Percentiles rank a stretch among this genome's conserved stretches.
These are phyloP conservation scores for Globisporangium camurandrum DNA, from an alignment of 352 stramenopile species.

Conservation along the genomic window DNA sequence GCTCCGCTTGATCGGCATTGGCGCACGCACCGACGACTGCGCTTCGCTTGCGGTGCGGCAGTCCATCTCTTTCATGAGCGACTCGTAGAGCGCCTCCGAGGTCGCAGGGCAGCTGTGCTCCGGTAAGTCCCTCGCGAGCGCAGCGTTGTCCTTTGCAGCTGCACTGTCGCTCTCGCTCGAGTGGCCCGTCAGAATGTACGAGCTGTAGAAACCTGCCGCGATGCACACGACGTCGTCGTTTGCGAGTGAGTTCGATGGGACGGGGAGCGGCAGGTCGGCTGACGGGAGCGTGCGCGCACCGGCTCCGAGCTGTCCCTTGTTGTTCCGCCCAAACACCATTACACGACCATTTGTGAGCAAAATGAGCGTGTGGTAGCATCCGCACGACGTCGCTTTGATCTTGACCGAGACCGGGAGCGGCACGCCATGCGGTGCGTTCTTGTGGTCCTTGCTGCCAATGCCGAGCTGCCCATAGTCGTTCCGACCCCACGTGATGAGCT, in stretches of 20 bases:
- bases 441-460: constrained; percentile 86
- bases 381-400: constrained; percentile 69
- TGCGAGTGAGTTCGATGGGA: constrained; percentile 64
- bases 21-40: constrained; percentile 7
- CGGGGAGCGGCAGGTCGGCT: constrained; percentile 67
- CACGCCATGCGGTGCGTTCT: constrained; percentile 71
- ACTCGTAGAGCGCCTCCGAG: constrained; percentile 78
- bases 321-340: constrained; percentile 86
- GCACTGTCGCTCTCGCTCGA: constrained; percentile 34
- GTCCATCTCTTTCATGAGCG: constrained; percentile 86
- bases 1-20: constrained; percentile 39
- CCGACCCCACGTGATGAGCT: constrained; percentile 76
- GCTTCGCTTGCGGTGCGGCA: constrained; percentile 19
- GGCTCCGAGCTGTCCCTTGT: constrained; percentile 79
- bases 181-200: constrained; percentile 80
- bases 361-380: constrained; percentile 81
- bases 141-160: constrained; percentile 22
- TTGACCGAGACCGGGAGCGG: constrained; percentile 73
- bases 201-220: constrained; percentile 83
- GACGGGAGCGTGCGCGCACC: constrained; percentile 71
- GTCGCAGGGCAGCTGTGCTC: constrained; percentile 49
- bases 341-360: constrained; percentile 68
- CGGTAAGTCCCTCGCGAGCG: constrained; percentile 44
- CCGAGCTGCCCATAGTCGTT: constrained; percentile 86
- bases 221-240: constrained; percentile 81